Base-by-base conservation (phyloP, 1,139 yeast genomes). In the Pneumocystis oryctolagi region DNA sequence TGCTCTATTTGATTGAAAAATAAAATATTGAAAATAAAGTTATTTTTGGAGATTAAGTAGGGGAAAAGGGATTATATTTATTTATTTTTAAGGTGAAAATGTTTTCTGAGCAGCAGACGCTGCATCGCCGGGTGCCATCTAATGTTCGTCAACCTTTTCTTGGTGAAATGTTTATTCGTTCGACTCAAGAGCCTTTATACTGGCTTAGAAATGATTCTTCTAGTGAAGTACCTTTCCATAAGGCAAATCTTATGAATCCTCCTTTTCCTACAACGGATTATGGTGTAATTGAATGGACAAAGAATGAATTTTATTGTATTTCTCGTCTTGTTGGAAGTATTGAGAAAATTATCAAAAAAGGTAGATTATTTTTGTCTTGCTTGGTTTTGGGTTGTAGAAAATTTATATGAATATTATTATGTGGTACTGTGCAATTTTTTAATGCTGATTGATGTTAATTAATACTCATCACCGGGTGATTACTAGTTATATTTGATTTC, bases 271-370 rank as follows among this genome's bases (percentile, higher is more conserved):
- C 3, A 2, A n/a, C 16, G 16, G 55, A 61, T 30, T 42, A 62
- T 47, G 74, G 74, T 16, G 74, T 74, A 65, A 67, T 71, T 34
- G 89, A 84, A 70, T 76, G 85, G 69, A 83, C 89, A 5, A 80
- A 81, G 68, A 84, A 80, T 66, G 76, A 80, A 59, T 77, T 81
- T 64, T 86, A 84, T 69, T 80, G 83, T 65, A 84, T 86, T 12
- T 77, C 82, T 3, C 78, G 78, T 67, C 76, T 84, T n/a, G 83
- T 84, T 8, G 84, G 86, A 0, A 71, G 76, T 25, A 88, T 88
- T 1, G 70, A 76, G 1, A 74, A 71, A 67, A 34, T 64, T 69
- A n/a, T 65, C 67, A 39, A 71, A 68, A 53, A 65, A 59, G 65
- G 64, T 58, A 61, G 60, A 35, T 53, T 61, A 6, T 6, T 58